Conservation (phyloP, 208 protist species). For the Naegleria gruberi region DNA sequence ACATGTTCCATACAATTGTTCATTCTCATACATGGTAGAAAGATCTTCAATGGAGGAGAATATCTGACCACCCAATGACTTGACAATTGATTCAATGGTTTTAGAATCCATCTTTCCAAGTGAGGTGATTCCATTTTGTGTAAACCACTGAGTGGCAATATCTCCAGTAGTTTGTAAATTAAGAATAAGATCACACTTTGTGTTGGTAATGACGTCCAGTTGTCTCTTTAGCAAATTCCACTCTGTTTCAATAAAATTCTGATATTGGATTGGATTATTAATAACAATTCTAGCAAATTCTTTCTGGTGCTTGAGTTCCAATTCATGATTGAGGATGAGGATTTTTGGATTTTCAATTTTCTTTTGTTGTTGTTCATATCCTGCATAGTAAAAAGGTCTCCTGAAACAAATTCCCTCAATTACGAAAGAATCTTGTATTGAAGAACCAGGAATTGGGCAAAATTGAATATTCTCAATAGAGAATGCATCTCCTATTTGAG, state of each 20-base stretch:
- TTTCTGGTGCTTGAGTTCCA: slow-evolving; percentile 99
- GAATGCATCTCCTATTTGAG: slow-evolving; percentile 88
- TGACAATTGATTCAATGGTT: slow-evolving; percentile 77
- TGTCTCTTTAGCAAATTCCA: slow-evolving; percentile 99
- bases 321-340: slow-evolving; percentile 97
- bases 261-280: slow-evolving; percentile 94
- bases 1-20: slow-evolving; percentile 76
- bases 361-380: slow-evolving; percentile 99
- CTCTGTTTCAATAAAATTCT: slow-evolving; percentile 99
- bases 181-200: slow-evolving; percentile 96
- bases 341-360: slow-evolving; percentile 95
- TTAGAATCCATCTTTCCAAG: slow-evolving; percentile 94
- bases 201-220: slow-evolving; percentile 93
- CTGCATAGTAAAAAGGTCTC: slow-evolving; percentile 99
- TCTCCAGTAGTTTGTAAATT: slow-evolving; percentile 99
- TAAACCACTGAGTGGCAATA: slow-evolving; percentile 99
- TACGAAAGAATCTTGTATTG: slow-evolving; percentile 93
- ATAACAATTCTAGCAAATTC: slow-evolving; percentile 98
- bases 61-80: slow-evolving; percentile 91
- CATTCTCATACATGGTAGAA: slow-evolving; percentile 23
- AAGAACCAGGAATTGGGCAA: slow-evolving; percentile 98
- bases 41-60: slow-evolving; percentile 96
- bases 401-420: slow-evolving; percentile 99
- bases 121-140: slow-evolving; percentile 97
- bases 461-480: slow-evolving; percentile 97